These are phyloP conservation scores for Phlebiopsis gigantea DNA, from an alignment of 768 basidiomycete genomes.

Conservation along the genomic window DNA sequence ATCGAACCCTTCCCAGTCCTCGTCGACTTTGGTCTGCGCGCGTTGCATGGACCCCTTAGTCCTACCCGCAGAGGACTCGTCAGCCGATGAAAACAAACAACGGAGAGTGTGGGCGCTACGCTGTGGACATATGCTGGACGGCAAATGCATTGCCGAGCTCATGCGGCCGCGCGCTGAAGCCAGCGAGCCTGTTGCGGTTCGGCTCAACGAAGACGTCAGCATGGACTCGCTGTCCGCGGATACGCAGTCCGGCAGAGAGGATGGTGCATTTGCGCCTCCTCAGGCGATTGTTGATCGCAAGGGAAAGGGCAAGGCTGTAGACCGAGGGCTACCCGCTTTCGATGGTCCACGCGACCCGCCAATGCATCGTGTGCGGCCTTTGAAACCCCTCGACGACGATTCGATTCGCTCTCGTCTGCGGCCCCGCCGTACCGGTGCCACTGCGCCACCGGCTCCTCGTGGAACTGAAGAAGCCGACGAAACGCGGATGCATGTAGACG, in stretches of 20 bases:
- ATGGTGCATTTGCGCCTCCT: constrained; percentile 6
- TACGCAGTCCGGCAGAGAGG: not conserved
- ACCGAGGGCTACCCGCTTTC: not conserved
- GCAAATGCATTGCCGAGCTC: constrained; percentile 61
- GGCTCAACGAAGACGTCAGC: not conserved
- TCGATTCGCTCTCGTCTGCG: constrained; percentile 58
- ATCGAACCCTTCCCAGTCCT: constrained; percentile 16
- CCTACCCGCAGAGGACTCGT: constrained; percentile 38
- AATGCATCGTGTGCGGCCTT: not conserved
- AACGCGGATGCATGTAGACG: not conserved
- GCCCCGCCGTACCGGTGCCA: constrained; percentile 28
- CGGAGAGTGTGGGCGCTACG: constrained; percentile 64
- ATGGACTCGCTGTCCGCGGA: not conserved
- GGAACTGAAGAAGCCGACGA: not conserved
- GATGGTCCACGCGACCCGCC: not conserved
- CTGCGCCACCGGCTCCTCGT: not conserved
- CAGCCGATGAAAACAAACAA: constrained; percentile 33
- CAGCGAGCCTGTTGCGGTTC: not conserved
- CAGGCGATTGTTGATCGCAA: constrained; percentile 31
- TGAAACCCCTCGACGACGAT: constrained; percentile 20
- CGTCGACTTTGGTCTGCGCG: constrained; percentile 58
- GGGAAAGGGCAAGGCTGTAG: constrained; percentile 31
- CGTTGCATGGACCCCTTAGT: constrained; percentile 61
- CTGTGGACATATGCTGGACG: constrained; percentile 77
- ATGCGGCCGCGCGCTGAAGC: constrained; percentile 35